Evolutionary conservation across 2,329 filamentous ascomycete genomes (phyloP).

Genomic region (Paecilomyces sp.): DNA sequence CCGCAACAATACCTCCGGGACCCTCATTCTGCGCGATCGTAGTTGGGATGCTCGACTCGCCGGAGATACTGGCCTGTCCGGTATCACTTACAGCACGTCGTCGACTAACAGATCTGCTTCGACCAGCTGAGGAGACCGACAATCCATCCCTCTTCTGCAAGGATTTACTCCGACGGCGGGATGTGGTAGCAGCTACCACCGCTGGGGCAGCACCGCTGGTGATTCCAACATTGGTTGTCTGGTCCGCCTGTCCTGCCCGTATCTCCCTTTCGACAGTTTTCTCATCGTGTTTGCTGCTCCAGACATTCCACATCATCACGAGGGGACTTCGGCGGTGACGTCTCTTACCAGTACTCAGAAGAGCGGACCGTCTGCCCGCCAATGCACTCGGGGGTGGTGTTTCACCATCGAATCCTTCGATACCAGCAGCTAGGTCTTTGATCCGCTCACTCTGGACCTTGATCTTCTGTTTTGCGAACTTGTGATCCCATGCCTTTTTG

Average conservation of each 20-base stretch:
- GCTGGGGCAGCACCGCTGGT: constrained; percentile 13
- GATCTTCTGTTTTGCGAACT: constrained; percentile 62
- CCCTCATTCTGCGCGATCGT: not conserved
- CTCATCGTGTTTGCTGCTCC: constrained; percentile 86
- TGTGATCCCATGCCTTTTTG: constrained; percentile 66
- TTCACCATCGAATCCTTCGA: constrained; percentile 67
- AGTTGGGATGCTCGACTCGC: not conserved
- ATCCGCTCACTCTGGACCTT: constrained; percentile 67
- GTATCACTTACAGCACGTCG: constrained; percentile 13
- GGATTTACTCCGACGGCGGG: not conserved
- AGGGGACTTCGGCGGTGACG: constrained; percentile 57
- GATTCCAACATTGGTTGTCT: constrained; percentile 16
- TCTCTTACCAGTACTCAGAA: constrained; percentile 20
- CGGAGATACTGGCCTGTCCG: constrained; percentile 12
- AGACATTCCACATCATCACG: constrained; percentile 74
- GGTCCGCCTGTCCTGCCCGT: constrained; percentile 12
- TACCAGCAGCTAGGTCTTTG: constrained; percentile 65
- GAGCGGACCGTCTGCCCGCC: constrained; percentile 55
- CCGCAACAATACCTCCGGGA: not conserved
- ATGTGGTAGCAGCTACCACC: not conserved
- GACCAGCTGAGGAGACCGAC: not conserved
- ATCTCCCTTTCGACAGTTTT: constrained; percentile 48
- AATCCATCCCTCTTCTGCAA: not conserved
- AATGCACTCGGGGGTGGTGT: constrained; percentile 76
- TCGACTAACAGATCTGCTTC: constrained; percentile 4